phyloP scores from a whole-genome alignment of 2,329 filamentous ascomycete genomes.

The Colletotrichum somersetense region DNA sequence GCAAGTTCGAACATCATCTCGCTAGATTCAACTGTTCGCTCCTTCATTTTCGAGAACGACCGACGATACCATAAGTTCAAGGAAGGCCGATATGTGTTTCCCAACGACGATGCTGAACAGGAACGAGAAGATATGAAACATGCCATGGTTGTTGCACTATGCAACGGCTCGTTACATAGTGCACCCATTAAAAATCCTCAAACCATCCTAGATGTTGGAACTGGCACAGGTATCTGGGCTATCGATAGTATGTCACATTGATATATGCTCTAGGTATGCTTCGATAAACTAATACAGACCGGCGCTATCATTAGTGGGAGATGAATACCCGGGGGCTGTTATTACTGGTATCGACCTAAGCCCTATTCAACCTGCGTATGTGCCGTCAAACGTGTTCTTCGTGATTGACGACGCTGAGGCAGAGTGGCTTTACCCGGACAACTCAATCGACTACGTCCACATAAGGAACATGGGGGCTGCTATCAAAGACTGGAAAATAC shows the following conservation, averaged over 20 bases:
- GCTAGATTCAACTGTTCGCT: too few relatives aligned
- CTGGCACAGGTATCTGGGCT: conserved; percentile 67
- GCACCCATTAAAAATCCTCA: conserved; percentile 9
- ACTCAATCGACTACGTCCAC: conserved; percentile 60
- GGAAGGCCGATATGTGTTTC: conserved; percentile 54
- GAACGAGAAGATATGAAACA: conserved; percentile 55
- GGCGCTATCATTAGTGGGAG: conserved; percentile 45
- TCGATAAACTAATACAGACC: too few relatives aligned
- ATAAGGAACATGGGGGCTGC: conserved; percentile 53
- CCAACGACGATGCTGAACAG: conserved; percentile 61
- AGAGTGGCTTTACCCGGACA: conserved; percentile 52
- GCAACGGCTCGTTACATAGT: not conserved
- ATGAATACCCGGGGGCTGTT: conserved; percentile 27
- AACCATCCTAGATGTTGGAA: conserved; percentile 18
- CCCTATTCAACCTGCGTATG: conserved; percentile 44
- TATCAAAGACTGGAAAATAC: conserved; percentile 51
- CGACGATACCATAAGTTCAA: conserved; percentile 58
- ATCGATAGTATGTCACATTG: conserved; percentile 57
- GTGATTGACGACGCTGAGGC: conserved; percentile 58
- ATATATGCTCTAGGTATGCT: too few relatives aligned
- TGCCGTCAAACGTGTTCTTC: conserved; percentile 63
- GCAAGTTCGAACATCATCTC: too few relatives aligned
- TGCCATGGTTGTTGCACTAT: conserved; percentile 46
- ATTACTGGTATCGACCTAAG: conserved; percentile 32
- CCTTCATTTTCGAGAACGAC: conserved; percentile 53